phyloP scores from a whole-genome alignment of 805 yeast genomes.

The Ogataea angusta region DNA sequence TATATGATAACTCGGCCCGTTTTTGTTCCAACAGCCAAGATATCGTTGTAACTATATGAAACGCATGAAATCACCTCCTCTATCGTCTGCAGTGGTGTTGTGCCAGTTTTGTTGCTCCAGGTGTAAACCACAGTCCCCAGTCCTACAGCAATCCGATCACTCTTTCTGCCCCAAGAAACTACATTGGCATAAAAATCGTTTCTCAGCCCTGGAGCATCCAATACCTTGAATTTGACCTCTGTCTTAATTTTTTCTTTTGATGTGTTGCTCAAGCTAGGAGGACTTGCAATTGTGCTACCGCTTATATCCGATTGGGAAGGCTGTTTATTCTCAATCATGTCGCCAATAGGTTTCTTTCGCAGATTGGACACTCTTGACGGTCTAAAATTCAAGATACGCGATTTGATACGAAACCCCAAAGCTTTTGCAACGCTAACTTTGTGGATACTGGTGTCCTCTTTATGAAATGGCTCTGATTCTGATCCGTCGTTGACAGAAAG shows the following conservation, averaged over 20 bases:
- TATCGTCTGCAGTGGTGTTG: conserved; percentile 41
- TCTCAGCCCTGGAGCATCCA: conserved; percentile 68
- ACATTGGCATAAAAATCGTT: conserved; percentile 78
- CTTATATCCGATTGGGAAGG: conserved; percentile 12
- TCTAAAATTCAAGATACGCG: conserved; percentile 41
- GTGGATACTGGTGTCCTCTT: conserved; percentile 23
- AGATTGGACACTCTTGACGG: conserved; percentile 19
- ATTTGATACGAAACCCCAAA: conserved; percentile 39
- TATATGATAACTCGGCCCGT: conserved; percentile 46
- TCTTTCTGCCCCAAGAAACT: conserved; percentile 62
- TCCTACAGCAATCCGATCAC: conserved; percentile 62
- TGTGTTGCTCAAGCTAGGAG: conserved; percentile 9
- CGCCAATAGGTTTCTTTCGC: conserved; percentile 8
- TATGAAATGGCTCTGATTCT: conserved; percentile 1
- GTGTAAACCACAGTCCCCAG: conserved; percentile 53
- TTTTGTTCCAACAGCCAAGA: conserved; percentile 54
- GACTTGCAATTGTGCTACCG: conserved; percentile 10
- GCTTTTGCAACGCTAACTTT: conserved; percentile 48
- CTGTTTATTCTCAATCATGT: conserved; percentile 12
- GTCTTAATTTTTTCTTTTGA: conserved; percentile 31
- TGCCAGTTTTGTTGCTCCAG: conserved; percentile 57
- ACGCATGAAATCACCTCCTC: conserved; percentile 53
- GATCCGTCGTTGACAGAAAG: conserved; percentile 8
- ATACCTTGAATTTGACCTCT: conserved; percentile 46
- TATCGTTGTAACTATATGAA: conserved; percentile 48